Percentiles rank a stretch among this genome's conserved stretches.
Evolutionary conservation across 2,329 filamentous ascomycete genomes (phyloP).

Genomic region (Mariannaea elegans): DNA sequence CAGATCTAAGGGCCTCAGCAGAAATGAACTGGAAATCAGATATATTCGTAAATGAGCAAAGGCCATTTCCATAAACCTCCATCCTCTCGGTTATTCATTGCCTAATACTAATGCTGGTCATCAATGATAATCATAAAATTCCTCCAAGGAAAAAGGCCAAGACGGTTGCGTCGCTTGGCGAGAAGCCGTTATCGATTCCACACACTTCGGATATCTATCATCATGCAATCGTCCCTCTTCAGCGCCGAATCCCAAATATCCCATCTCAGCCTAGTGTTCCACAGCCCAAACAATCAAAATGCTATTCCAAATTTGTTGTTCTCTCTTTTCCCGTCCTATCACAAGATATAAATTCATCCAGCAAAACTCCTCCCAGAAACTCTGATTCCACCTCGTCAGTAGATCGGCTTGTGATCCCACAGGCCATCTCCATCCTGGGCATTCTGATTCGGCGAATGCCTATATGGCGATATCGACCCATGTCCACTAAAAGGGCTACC

Average conservation of each 20-base stretch:
- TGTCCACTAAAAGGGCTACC: constrained; percentile 50
- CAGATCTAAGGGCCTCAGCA: no score
- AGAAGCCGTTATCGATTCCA: background rate
- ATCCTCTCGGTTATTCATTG: background rate
- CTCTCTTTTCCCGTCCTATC: background rate
- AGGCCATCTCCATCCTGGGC: constrained; percentile 30
- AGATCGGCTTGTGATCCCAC: constrained; percentile 39
- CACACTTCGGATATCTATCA: background rate
- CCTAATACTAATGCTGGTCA: constrained; percentile 13
- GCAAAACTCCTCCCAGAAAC: background rate
- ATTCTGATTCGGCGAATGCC: constrained; percentile 46
- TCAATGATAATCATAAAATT: constrained; percentile 14
- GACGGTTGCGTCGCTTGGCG: background rate
- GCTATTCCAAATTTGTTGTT: background rate
- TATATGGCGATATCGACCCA: constrained; percentile 47
- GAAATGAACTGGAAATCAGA: background rate
- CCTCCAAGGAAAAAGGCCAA: constrained; percentile 4
- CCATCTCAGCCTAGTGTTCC: background rate
- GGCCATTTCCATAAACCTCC: constrained; percentile 1
- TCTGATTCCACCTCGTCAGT: constrained; percentile 13
- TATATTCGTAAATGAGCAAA: constrained; percentile 7
- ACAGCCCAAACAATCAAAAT: background rate
- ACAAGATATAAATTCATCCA: background rate
- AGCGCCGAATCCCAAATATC: constrained; percentile 4
- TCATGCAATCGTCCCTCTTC: background rate